These are phyloP conservation scores for Calonectria fujianensis DNA, from an alignment of 2,329 filamentous ascomycete genomes.

Conservation along the genomic window DNA sequence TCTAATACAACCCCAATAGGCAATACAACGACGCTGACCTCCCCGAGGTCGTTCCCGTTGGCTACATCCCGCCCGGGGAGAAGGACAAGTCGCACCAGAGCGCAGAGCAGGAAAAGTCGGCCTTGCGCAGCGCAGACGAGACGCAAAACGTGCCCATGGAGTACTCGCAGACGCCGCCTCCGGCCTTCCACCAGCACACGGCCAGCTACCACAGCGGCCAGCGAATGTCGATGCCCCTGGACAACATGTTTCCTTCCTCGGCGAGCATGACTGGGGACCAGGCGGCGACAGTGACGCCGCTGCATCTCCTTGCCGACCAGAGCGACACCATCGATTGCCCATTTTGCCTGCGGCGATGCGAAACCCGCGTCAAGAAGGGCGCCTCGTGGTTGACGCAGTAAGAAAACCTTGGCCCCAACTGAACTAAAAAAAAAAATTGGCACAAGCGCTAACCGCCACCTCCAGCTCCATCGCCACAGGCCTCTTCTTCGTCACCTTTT, in stretches of 20 bases:
- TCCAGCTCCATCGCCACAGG: slow-evolving; percentile 37
- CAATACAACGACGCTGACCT: slow-evolving; percentile 49
- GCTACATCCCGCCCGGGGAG: background rate
- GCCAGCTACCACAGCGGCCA: slow-evolving; percentile 16
- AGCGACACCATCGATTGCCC: slow-evolving; percentile 53
- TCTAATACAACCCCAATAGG: slow-evolving; percentile 22
- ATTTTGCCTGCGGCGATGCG: slow-evolving; percentile 49
- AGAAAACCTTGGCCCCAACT: slow-evolving; percentile 2
- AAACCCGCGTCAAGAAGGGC: slow-evolving; percentile 49
- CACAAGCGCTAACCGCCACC: background rate
- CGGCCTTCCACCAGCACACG: slow-evolving; percentile 20
- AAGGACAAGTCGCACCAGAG: slow-evolving; percentile 5
- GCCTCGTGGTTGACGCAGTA: slow-evolving; percentile 53
- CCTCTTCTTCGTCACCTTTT: slow-evolving; percentile 52
- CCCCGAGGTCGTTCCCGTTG: slow-evolving; percentile 50
- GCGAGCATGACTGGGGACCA: background rate
- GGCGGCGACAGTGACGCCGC: slow-evolving; percentile 51
- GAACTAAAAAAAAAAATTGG: no score
- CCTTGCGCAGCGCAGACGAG: slow-evolving; percentile 28
- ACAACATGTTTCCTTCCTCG: slow-evolving; percentile 12
- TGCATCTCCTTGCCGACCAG: slow-evolving; percentile 52
- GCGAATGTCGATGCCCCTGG: background rate
- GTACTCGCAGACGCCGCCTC: slow-evolving; percentile 24
- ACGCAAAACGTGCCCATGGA: slow-evolving; percentile 15
- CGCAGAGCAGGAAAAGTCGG: slow-evolving; percentile 12